phyloP scores from a whole-genome alignment of 2,329 filamentous ascomycete genomes.

The Cytospora piceicola region DNA sequence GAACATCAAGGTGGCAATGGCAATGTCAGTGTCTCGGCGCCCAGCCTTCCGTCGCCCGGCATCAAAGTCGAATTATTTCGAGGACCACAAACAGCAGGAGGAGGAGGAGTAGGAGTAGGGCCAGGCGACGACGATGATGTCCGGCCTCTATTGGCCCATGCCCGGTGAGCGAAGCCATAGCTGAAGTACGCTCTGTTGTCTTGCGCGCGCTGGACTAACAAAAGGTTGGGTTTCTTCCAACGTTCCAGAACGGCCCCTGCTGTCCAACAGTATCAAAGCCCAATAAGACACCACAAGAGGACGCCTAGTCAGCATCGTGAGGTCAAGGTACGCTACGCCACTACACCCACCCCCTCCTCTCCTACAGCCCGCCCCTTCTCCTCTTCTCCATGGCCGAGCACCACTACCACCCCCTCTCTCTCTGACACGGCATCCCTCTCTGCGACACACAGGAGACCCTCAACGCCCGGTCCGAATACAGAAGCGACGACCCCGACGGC shows the following conservation, averaged over 20 bases:
- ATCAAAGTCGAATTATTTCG: slow-evolving; percentile 44
- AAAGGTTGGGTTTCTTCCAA: background rate
- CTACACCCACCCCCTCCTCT: background rate
- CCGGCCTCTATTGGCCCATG: slow-evolving; percentile 42
- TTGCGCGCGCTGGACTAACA: slow-evolving; percentile 19
- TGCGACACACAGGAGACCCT: slow-evolving; percentile 73
- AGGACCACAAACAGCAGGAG: slow-evolving; percentile 33
- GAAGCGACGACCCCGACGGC: slow-evolving; percentile 81
- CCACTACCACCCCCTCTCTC: too few species aligned
- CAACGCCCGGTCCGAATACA: slow-evolving; percentile 85
- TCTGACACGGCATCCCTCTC: background rate
- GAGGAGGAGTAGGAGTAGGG: background rate
- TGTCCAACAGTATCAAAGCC: slow-evolving; percentile 52
- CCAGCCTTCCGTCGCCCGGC: slow-evolving; percentile 42
- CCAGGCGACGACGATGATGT: slow-evolving; percentile 26
- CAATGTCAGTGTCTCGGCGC: slow-evolving; percentile 21
- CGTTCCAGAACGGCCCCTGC: slow-evolving; percentile 49
- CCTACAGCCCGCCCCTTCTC: background rate
- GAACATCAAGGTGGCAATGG: background rate
- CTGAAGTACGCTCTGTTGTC: background rate
- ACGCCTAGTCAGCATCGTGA: slow-evolving; percentile 62
- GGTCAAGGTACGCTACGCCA: slow-evolving; percentile 55
- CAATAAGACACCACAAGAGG: slow-evolving; percentile 60
- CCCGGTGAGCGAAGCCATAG: slow-evolving; percentile 44
- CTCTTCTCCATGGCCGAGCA: background rate